These are phyloP conservation scores for Beauveria australis DNA, from an alignment of 2,329 filamentous ascomycete species.

Conservation along the genomic window DNA sequence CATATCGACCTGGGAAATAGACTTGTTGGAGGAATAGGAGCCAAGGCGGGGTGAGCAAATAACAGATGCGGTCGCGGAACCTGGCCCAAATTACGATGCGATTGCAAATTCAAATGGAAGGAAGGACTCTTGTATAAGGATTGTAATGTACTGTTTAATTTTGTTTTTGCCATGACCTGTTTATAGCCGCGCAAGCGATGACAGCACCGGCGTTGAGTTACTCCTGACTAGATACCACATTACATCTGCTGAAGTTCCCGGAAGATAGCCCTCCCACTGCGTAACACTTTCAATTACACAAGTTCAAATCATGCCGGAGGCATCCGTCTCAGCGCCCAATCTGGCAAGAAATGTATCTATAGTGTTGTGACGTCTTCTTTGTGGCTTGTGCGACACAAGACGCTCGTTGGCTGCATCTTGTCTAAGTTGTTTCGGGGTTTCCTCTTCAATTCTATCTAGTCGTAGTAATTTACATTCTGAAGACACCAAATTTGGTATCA, in stretches of 20 bases:
- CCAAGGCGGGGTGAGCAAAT: neutral
- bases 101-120: neutral
- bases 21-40: neutral
- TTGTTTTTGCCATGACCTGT: slow-evolving; percentile 5
- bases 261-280: neutral
- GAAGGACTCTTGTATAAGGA: slow-evolving; percentile 11
- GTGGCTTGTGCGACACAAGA: neutral
- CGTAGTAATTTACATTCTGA: slow-evolving; percentile 57
- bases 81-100: neutral
- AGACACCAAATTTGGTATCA: slow-evolving; percentile 68
- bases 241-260: neutral
- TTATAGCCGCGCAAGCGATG: neutral
- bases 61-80: neutral
- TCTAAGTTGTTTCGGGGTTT: neutral
- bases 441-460: neutral
- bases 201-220: slow-evolving; percentile 7
- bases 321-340: too few relatives aligned
- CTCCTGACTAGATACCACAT: slow-evolving; percentile 4
- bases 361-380: neutral
- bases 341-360: too few relatives aligned
- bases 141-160: slow-evolving; percentile 6
- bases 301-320: too few relatives aligned
- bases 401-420: neutral
- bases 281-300: neutral
- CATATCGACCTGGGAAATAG: slow-evolving; percentile 30